phyloP scores from a whole-genome alignment of 2,329 filamentous ascomycete genomes.

The Aspergillus sp. region DNA sequence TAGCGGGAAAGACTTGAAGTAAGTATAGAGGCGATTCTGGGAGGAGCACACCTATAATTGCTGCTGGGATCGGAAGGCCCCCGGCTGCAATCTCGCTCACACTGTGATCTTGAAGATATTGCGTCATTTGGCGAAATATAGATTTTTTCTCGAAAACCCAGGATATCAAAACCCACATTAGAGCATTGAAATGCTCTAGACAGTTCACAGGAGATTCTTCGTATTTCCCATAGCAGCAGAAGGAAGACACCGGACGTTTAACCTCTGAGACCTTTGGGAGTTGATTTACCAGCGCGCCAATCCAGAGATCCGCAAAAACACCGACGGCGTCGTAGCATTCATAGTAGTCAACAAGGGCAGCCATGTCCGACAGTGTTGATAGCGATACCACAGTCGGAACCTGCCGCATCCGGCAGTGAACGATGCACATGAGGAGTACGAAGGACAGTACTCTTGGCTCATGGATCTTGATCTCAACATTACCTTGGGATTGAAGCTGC shows the following conservation, averaged over 20 bases:
- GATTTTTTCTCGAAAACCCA: constrained; percentile 1
- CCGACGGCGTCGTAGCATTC: constrained; percentile 18
- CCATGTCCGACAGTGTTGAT: constrained; percentile 8
- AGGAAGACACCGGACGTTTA: too few species aligned
- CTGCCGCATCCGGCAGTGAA: constrained; percentile 18
- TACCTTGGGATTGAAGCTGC: not conserved
- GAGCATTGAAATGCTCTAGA: not conserved
- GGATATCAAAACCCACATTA: not conserved
- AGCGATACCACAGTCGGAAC: constrained; percentile 6
- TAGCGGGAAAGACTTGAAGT: too few species aligned
- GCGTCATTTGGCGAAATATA: not conserved
- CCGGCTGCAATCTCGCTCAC: not conserved
- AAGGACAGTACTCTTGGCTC: constrained; percentile 23
- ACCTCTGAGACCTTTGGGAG: not conserved
- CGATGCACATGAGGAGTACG: constrained; percentile 19
- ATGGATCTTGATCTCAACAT: not conserved
- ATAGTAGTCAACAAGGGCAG: constrained; percentile 23
- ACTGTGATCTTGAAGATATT: too few species aligned
- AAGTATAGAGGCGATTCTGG: too few species aligned
- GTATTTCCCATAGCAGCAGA: too few species aligned
- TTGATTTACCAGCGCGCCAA: not conserved
- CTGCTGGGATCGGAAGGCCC: not conserved
- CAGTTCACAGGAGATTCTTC: not conserved
- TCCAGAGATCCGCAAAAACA: constrained; percentile 19
- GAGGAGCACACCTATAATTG: not conserved